phyloP scores from a whole-genome alignment of 148 eudicot species.

The Diospyros lotus region DNA sequence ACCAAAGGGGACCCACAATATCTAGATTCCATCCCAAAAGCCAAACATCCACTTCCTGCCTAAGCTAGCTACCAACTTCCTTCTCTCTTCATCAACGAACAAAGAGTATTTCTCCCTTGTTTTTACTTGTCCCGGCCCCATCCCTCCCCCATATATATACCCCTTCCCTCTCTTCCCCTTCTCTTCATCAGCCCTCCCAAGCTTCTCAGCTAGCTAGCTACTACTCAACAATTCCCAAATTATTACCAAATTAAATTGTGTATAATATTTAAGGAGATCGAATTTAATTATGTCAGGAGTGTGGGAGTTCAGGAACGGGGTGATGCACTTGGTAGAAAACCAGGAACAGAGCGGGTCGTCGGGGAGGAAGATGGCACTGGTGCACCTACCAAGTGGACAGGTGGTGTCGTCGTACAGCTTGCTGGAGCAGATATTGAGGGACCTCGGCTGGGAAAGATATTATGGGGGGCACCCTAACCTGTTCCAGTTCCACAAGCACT shows the following conservation, averaged over 20 bases:
- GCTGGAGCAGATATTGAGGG: conserved; percentile 35
- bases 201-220: no score
- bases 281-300: no score
- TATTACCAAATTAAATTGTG: no score
- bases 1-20: conserved; percentile 23
- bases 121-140: conserved; percentile 11
- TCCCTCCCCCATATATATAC: conserved; percentile 2
- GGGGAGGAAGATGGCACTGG: conserved; percentile 31
- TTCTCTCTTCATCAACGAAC: background rate
- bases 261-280: no score
- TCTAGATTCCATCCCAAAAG: conserved; percentile 26
- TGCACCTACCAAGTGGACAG: conserved; percentile 39
- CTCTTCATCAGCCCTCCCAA: background rate
- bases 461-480: conserved; percentile 37
- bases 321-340: conserved; percentile 38
- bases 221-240: no score
- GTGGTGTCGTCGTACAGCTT: conserved; percentile 35
- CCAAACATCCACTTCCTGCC: background rate
- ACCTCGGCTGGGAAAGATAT: conserved; percentile 52
- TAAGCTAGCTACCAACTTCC: background rate
- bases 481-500: conserved; percentile 39
- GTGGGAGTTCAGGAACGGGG: conserved; percentile 22
- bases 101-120: conserved; percentile 21
- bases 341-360: conserved; percentile 18
- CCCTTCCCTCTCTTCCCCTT: background rate